A percentile compares a stretch with the other conserved stretches of the same genome.
phyloP scores from a whole-genome alignment of 2,329 filamentous ascomycete species.

The Botrytis galanthina region DNA sequence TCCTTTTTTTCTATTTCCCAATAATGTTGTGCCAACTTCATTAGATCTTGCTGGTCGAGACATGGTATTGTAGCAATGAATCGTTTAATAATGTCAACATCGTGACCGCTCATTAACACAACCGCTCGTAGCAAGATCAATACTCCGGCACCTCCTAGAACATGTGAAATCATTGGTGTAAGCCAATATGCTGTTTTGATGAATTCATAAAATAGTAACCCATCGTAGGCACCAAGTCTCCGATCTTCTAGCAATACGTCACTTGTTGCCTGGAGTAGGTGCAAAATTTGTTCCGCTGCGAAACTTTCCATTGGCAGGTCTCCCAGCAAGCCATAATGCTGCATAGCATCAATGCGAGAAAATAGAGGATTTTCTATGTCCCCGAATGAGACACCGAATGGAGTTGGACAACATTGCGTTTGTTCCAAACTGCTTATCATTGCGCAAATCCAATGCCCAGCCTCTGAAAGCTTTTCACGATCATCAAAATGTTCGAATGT shows the following conservation, averaged over 20 bases:
- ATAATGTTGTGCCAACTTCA: neutral
- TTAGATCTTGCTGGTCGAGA: neutral
- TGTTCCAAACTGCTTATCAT: slow-evolving; percentile 4
- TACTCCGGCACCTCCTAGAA: slow-evolving; percentile 13
- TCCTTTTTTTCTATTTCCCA: slow-evolving; percentile 5
- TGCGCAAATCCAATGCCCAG: slow-evolving; percentile 12
- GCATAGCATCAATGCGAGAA: neutral
- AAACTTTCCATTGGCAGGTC: neutral
- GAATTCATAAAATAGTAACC: slow-evolving; percentile 9
- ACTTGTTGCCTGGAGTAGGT: slow-evolving; percentile 15
- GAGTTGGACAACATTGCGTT: neutral
- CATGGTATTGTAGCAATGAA: neutral
- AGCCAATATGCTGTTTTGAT: slow-evolving; percentile 6
- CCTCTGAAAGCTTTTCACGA: slow-evolving; percentile 11
- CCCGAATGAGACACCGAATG: neutral
- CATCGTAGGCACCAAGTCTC: neutral
- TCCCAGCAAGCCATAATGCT: neutral
- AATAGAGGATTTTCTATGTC: slow-evolving; percentile 1
- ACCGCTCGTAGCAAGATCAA: slow-evolving; percentile 16
- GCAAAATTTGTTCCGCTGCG: slow-evolving; percentile 11
- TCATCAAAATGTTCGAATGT: slow-evolving; percentile 17
- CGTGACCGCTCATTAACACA: slow-evolving; percentile 15
- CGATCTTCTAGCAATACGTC: slow-evolving; percentile 16
- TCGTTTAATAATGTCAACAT: slow-evolving; percentile 4
- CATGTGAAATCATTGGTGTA: slow-evolving; percentile 3